Conservation (phyloP, 2,329 filamentous ascomycete genomes). For the Colletotrichum orbiculare region DNA sequence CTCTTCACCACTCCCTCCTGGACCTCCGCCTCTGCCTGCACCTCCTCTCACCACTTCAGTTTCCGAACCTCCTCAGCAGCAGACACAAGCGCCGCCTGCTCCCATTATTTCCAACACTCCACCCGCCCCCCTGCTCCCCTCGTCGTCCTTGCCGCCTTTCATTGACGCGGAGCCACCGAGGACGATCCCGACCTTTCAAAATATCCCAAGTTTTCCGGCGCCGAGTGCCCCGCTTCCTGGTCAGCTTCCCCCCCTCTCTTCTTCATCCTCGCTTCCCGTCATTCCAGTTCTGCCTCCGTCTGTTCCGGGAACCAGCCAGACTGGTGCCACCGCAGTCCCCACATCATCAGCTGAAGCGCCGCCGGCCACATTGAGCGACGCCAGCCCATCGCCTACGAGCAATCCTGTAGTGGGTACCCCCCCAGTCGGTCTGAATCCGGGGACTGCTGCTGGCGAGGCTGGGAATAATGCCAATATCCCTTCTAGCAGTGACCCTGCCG, state of each 20-base stretch:
- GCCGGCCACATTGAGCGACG: conserved; percentile 25
- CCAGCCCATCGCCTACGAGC: conserved; percentile 20
- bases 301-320: conserved; percentile 46
- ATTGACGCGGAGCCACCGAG: conserved; percentile 29
- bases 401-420: conserved; percentile 5
- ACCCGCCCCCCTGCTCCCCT: conserved; percentile 16
- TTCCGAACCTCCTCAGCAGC: conserved; percentile 13
- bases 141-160: conserved; percentile 21
- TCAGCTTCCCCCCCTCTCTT: conserved; percentile 9
- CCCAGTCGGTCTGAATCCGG: conserved; percentile 23
- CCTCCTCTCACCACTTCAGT: conserved; percentile 25
- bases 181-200: conserved; percentile 33
- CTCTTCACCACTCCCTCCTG: conserved; percentile 37
- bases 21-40: background rate
- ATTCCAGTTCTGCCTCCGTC: conserved; percentile 32
- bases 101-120: conserved; percentile 30
- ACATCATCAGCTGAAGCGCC: conserved; percentile 31
- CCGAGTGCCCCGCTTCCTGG: conserved; percentile 20
- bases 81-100: conserved; percentile 27
- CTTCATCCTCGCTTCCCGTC: conserved; percentile 19
- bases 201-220: conserved; percentile 23
- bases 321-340: conserved; percentile 48
- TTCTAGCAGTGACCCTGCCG: background rate
- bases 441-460: conserved; percentile 30
- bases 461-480: conserved; percentile 17